A percentile compares a stretch with the other conserved stretches of the same genome.
phyloP scores from a whole-genome alignment of 129 eudicot species.

The Mikania micrantha region DNA sequence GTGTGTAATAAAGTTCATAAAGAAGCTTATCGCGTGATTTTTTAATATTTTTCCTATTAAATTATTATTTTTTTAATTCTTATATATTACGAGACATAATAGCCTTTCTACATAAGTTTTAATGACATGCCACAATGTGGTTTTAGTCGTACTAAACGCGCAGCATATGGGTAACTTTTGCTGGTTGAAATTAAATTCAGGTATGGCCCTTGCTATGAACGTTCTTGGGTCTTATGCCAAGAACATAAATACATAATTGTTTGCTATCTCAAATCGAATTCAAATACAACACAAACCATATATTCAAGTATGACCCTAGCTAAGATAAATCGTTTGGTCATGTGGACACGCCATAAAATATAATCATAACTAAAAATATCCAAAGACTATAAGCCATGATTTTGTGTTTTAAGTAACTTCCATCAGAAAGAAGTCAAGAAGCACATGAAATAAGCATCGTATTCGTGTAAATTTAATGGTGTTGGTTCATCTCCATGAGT shows the following conservation, averaged over 20 bases:
- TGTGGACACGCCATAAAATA: no score
- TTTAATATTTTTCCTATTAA: no score
- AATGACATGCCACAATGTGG: no score
- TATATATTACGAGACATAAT: no score
- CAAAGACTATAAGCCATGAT: neutral
- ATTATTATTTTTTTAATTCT: no score
- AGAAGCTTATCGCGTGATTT: no score
- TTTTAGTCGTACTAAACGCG: no score
- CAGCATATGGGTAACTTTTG: no score
- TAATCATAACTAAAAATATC: neutral
- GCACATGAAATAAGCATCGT: neutral
- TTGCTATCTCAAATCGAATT: neutral
- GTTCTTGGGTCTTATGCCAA: neutral
- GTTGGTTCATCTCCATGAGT: slow-evolving; percentile 18
- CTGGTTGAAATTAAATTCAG: neutral
- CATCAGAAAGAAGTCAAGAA: slow-evolving; percentile 7
- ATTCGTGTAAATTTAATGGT: slow-evolving; percentile 4
- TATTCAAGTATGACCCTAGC: no score
- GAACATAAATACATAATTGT: neutral
- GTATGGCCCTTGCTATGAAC: neutral
- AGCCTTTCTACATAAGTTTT: no score
- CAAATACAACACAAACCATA: neutral
- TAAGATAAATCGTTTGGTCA: no score
- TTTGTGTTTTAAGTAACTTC: neutral
- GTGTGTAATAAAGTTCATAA: no score